Conservation (phyloP, 2,329 filamentous ascomycete genomes). For the Phyllosticta citrichinensis region DNA sequence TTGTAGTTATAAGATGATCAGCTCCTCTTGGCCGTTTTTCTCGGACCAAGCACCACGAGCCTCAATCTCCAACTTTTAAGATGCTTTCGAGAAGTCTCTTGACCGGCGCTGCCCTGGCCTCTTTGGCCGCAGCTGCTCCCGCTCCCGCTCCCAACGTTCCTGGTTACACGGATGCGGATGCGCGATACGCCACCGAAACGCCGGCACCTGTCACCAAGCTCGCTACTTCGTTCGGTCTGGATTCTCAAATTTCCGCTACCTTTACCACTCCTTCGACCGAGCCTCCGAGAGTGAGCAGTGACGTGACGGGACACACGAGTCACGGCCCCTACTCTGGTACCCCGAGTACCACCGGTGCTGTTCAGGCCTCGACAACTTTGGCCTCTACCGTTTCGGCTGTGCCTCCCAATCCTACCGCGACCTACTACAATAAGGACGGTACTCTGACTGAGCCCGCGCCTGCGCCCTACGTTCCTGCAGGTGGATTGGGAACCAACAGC, state of each 20-base stretch:
- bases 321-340: conserved; percentile 61
- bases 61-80: conserved; percentile 13
- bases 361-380: conserved; percentile 45
- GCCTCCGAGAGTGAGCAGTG: conserved; percentile 37
- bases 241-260: conserved; percentile 30
- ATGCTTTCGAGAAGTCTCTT: conserved; percentile 29
- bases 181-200: conserved; percentile 28
- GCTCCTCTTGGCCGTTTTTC: not conserved
- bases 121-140: conserved; percentile 26
- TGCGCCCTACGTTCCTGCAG: conserved; percentile 60
- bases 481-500: conserved; percentile 68
- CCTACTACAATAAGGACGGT: conserved; percentile 63
- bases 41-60: not conserved
- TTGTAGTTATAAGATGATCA: not conserved
- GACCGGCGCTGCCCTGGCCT: conserved; percentile 15
- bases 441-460: conserved; percentile 57
- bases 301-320: conserved; percentile 49
- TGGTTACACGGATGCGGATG: conserved; percentile 37
- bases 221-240: conserved; percentile 34
- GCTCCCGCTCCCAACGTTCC: conserved; percentile 32
- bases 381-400: conserved; percentile 48
- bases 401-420: conserved; percentile 51
- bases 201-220: conserved; percentile 15
- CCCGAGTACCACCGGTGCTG: conserved; percentile 59
- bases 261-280: conserved; percentile 23